Evolutionary conservation across 1,284 basidiomycete genomes (phyloP).

Genomic region (Puccinia novopanici): DNA sequence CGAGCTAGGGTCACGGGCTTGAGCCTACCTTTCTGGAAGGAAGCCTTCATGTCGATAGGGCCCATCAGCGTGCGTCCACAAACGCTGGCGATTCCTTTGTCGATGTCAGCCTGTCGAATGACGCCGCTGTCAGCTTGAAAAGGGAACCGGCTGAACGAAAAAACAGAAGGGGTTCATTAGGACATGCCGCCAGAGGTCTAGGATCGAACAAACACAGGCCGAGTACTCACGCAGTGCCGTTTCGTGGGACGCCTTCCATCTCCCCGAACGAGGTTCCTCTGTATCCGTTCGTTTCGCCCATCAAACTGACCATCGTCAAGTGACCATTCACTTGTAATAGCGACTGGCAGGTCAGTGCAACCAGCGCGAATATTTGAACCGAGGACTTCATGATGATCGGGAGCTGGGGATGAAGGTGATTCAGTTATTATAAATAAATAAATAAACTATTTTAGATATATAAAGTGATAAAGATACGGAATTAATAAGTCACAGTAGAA

Average conservation of each 20-base stretch:
- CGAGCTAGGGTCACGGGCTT: no score
- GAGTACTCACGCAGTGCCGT: conserved; percentile 33
- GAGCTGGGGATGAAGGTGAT: neutral
- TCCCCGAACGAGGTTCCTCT: conserved; percentile 39
- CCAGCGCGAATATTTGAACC: conserved; percentile 1
- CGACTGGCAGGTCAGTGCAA: conserved; percentile 1
- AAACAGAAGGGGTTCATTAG: no score
- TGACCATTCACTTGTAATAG: conserved; percentile 16
- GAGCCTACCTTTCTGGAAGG: conserved; percentile 32
- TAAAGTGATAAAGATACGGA: neutral
- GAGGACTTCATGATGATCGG: conserved; percentile 24
- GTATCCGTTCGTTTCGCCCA: conserved; percentile 48
- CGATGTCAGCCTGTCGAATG: conserved; percentile 40
- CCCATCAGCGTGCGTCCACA: conserved; percentile 49
- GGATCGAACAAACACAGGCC: neutral
- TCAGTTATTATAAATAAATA: no score
- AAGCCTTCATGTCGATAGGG: conserved; percentile 25
- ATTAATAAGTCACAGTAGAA: conserved; percentile 23
- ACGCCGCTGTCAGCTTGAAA: conserved; percentile 44
- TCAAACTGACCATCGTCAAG: conserved; percentile 39
- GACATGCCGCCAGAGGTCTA: no score
- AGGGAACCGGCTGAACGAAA: conserved; percentile 24
- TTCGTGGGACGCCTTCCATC: conserved; percentile 35
- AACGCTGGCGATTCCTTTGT: conserved; percentile 30
- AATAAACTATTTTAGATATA: neutral